Percentiles rank a stretch among this genome's conserved stretches.
These are phyloP conservation scores for Hyphodiscus sp. DNA, from an alignment of 2,329 filamentous ascomycete species.

Conservation along the genomic window DNA sequence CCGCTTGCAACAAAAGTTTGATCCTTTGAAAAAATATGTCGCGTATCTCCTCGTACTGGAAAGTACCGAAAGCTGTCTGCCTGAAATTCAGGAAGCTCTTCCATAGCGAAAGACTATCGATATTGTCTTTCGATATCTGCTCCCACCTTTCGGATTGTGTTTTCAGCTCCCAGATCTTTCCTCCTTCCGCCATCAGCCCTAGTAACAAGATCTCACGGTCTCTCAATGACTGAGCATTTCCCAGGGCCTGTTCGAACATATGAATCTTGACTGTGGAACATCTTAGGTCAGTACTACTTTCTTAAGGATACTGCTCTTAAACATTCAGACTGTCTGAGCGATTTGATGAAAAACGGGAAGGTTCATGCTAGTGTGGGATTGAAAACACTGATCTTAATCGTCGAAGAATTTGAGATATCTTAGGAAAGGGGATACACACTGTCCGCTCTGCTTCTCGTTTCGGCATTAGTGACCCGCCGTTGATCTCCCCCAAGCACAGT, in stretches of 20 bases:
- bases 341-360: too few species aligned
- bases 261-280: conserved; percentile 54
- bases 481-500: conserved; percentile 49
- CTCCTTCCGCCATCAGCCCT: conserved; percentile 66
- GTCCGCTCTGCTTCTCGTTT: conserved; percentile 64
- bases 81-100: conserved; percentile 64
- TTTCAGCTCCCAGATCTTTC: conserved; percentile 64
- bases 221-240: conserved; percentile 40
- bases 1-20: conserved; percentile 34
- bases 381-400: too few species aligned
- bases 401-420: too few species aligned
- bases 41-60: conserved; percentile 62
- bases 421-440: conserved; percentile 20
- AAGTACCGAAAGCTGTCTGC: conserved; percentile 60
- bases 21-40: conserved; percentile 54
- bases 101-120: conserved; percentile 62
- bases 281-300: too few species aligned
- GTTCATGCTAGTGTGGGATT: too few species aligned
- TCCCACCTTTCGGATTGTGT: conserved; percentile 60
- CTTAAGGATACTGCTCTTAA: too few species aligned
- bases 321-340: too few species aligned
- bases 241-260: conserved; percentile 71
- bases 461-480: conserved; percentile 48
- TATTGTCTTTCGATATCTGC: conserved; percentile 48
- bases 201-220: conserved; percentile 56